Evolutionary conservation across 805 yeast genomes (phyloP).

Genomic region (Saturnispora bothae): DNA sequence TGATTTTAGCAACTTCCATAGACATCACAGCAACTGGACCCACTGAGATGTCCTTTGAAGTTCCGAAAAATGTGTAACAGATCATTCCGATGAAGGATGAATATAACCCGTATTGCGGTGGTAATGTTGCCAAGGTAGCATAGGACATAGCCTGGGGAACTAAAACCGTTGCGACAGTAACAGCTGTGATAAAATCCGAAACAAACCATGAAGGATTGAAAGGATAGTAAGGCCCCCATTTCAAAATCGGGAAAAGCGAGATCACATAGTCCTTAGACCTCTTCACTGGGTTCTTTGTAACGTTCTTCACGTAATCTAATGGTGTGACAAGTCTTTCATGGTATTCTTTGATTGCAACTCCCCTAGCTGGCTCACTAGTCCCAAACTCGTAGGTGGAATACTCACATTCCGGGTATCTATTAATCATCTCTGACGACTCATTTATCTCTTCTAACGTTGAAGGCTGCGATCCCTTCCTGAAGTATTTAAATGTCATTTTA

Average conservation of each 20-base stretch:
- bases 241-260: slow-evolving; percentile 66
- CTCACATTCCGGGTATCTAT: neutral
- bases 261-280: slow-evolving; percentile 37
- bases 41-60: slow-evolving; percentile 89
- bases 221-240: slow-evolving; percentile 85
- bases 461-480: no score
- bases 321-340: slow-evolving; percentile 20
- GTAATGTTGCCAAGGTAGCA: slow-evolving; percentile 74
- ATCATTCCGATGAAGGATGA: slow-evolving; percentile 88
- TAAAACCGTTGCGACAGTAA: slow-evolving; percentile 85
- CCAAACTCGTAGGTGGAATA: neutral
- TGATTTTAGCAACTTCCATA: slow-evolving; percentile 68
- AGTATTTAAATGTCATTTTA: no score
- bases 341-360: slow-evolving; percentile 8
- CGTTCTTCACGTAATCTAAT: slow-evolving; percentile 20
- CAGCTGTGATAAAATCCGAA: slow-evolving; percentile 81
- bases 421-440: neutral
- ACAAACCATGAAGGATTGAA: slow-evolving; percentile 51
- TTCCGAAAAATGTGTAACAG: slow-evolving; percentile 83
- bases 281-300: slow-evolving; percentile 30
- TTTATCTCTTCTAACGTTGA: no score
- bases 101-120: slow-evolving; percentile 79
- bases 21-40: slow-evolving; percentile 98
- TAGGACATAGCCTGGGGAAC: slow-evolving; percentile 97
- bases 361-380: neutral